Percentiles rank a stretch among this genome's conserved stretches.
These are phyloP conservation scores for Bidens hawaiensis DNA, from an alignment of 140 eudicot genomes.

Conservation along the genomic window DNA sequence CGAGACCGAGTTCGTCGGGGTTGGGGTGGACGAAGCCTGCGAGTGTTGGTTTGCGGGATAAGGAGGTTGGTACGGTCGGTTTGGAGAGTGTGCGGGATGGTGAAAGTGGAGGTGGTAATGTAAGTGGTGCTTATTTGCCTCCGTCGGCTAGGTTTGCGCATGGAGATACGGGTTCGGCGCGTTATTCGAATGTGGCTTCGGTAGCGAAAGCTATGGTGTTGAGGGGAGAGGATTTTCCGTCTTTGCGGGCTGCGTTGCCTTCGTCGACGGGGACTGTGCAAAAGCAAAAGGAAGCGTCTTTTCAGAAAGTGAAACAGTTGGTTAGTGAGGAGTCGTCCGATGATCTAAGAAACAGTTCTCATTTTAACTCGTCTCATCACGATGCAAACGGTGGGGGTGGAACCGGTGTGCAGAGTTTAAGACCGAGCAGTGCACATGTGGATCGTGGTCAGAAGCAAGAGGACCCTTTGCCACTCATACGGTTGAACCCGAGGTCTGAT, in stretches of 20 bases:
- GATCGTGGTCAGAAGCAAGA: constrained; percentile 58
- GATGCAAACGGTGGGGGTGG: constrained; percentile 33
- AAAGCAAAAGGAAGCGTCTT: constrained; percentile 57
- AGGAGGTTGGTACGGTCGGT: constrained; percentile 37
- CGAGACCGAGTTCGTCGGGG: constrained; percentile 65
- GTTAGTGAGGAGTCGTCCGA: constrained; percentile 44
- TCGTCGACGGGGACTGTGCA: constrained; percentile 43
- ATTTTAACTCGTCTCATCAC: constrained; percentile 33
- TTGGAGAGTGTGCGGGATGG: constrained; percentile 26
- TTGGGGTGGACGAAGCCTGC: constrained; percentile 93
- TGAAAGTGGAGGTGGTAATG: constrained; percentile 31
- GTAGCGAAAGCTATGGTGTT: constrained; percentile 61
- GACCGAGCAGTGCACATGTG: constrained; percentile 26
- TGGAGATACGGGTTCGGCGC: constrained; percentile 23
- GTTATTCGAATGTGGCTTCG: constrained; percentile 21
- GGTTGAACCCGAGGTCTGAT: constrained; percentile 88
- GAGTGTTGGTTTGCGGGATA: constrained; percentile 45
- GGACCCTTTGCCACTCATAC: constrained; percentile 60
- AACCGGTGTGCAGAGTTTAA: constrained; percentile 30
- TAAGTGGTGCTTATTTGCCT: constrained; percentile 49
- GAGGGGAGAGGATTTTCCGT: constrained; percentile 98
- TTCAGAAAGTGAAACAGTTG: constrained; percentile 52
- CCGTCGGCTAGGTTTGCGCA: constrained; percentile 67
- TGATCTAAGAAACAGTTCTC: constrained; percentile 40
- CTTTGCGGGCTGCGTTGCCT: constrained; percentile 75